Conservation (phyloP, 2,329 filamentous ascomycete species). For the Eurotiales sp. region DNA sequence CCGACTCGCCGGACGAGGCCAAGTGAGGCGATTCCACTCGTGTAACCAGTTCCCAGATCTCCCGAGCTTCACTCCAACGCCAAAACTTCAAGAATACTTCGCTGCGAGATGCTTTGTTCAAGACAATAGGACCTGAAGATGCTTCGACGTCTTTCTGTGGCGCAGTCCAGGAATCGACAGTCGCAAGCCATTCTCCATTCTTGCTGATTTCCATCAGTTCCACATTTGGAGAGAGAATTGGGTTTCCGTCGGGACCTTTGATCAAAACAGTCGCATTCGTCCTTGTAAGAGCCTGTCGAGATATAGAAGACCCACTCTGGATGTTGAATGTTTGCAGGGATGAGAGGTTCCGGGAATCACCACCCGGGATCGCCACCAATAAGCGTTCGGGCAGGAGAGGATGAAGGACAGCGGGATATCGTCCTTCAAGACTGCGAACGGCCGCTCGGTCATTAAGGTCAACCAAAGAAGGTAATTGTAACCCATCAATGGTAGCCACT, state of each 20-base stretch:
- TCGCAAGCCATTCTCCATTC: constrained; percentile 86
- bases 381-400: constrained; percentile 61
- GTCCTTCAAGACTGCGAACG: constrained; percentile 10
- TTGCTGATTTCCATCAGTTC: constrained; percentile 70
- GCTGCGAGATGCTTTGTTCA: constrained; percentile 44
- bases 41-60: constrained; percentile 69
- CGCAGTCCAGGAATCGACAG: constrained; percentile 85
- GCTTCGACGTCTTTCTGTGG: constrained; percentile 64
- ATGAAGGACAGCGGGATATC: constrained; percentile 59
- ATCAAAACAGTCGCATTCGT: constrained; percentile 83
- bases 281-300: constrained; percentile 82
- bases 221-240: constrained; percentile 73
- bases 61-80: constrained; percentile 59
- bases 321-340: constrained; percentile 81
- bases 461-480: constrained; percentile 55
- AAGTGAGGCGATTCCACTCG: constrained; percentile 81
- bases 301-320: constrained; percentile 70
- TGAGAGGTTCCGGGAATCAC: constrained; percentile 47
- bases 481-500: constrained; percentile 75
- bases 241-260: constrained; percentile 65
- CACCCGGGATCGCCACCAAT: constrained; percentile 61
- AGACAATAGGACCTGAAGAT: constrained; percentile 41
- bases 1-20: constrained; percentile 47
- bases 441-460: not conserved
- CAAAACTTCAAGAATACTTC: constrained; percentile 92